Evolutionary conservation across 2,329 filamentous ascomycete species (phyloP).

Genomic region (Xylaria sp.): DNA sequence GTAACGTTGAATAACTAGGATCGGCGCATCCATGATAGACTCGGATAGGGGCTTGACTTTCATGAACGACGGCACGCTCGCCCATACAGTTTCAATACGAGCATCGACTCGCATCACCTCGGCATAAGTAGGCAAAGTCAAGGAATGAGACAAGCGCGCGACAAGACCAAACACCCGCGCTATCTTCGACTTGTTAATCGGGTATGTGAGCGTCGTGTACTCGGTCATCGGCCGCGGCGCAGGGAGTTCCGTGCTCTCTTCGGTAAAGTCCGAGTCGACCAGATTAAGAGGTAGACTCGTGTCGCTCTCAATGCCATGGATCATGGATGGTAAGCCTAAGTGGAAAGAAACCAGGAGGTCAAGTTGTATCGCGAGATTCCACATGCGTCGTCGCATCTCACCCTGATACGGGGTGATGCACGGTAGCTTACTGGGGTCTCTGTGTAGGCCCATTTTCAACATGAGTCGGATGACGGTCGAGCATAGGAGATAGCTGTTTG

Average conservation of each 20-base stretch:
- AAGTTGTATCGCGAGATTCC: slow-evolving; percentile 52
- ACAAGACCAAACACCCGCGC: slow-evolving; percentile 46
- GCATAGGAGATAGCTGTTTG: slow-evolving; percentile 49
- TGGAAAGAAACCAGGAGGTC: slow-evolving; percentile 63
- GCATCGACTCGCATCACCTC: slow-evolving; percentile 47
- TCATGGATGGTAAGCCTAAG: slow-evolving; percentile 61
- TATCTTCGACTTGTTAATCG: slow-evolving; percentile 46
- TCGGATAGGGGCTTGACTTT: slow-evolving; percentile 44
- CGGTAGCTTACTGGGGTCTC: slow-evolving; percentile 48
- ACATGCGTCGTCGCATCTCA: slow-evolving; percentile 50
- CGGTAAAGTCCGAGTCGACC: slow-evolving; percentile 59
- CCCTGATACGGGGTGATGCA: slow-evolving; percentile 47
- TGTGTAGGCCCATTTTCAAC: slow-evolving; percentile 55
- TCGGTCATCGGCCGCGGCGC: slow-evolving; percentile 52
- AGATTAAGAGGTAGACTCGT: slow-evolving; percentile 57
- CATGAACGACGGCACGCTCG: slow-evolving; percentile 44
- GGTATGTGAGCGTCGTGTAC: slow-evolving; percentile 54
- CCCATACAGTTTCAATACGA: slow-evolving; percentile 42
- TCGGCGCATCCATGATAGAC: slow-evolving; percentile 44
- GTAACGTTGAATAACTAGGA: slow-evolving; percentile 47
- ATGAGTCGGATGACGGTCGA: slow-evolving; percentile 49
- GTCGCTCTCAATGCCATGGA: slow-evolving; percentile 58
- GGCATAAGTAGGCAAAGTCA: slow-evolving; percentile 43
- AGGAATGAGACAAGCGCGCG: slow-evolving; percentile 44
- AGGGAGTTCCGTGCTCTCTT: slow-evolving; percentile 50